These are phyloP conservation scores for Penicillium canariense DNA, from an alignment of 495 filamentous ascomycete species.

Conservation along the genomic window DNA sequence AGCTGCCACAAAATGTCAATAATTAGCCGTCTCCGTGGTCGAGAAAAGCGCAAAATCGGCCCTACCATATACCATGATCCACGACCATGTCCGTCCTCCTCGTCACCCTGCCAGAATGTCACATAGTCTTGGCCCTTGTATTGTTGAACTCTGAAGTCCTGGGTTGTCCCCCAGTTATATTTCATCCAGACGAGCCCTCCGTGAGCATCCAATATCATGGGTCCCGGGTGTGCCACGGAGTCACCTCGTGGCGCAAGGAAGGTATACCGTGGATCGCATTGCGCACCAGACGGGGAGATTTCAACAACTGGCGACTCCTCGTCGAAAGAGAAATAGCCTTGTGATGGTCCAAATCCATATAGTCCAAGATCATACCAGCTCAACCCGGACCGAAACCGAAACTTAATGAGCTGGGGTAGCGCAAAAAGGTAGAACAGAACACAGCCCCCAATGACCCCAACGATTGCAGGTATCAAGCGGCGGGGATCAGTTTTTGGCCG, in stretches of 20 bases:
- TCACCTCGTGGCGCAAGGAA: slow-evolving; percentile 46
- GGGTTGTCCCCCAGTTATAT: slow-evolving; percentile 38
- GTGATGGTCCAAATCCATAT: slow-evolving; percentile 37
- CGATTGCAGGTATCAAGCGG: slow-evolving; percentile 11
- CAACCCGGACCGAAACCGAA: slow-evolving; percentile 32
- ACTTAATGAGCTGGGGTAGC: slow-evolving; percentile 30
- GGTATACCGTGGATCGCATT: slow-evolving; percentile 43
- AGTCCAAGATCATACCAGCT: slow-evolving; percentile 37
- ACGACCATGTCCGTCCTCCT: slow-evolving; percentile 46
- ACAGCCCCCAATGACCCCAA: slow-evolving; percentile 11
- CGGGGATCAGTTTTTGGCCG: slow-evolving; percentile 2
- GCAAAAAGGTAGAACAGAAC: slow-evolving; percentile 26
- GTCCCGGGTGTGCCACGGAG: slow-evolving; percentile 39
- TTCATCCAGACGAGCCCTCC: slow-evolving; percentile 48
- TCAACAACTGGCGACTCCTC: slow-evolving; percentile 34
- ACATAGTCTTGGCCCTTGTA: slow-evolving; percentile 47
- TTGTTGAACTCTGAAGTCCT: slow-evolving; percentile 46
- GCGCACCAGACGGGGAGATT: slow-evolving; percentile 25
- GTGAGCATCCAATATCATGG: slow-evolving; percentile 45
- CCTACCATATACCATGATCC: slow-evolving; percentile 55
- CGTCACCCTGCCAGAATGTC: slow-evolving; percentile 55
- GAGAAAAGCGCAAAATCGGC: not conserved
- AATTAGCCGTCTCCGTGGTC: no score
- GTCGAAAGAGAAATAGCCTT: slow-evolving; percentile 31
- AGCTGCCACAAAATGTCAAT: slow-evolving; percentile 30